Percentiles rank a stretch among this genome's conserved stretches.
Conservation (phyloP, 2,329 filamentous ascomycete genomes). For the Colletotrichum nymphaeae region DNA sequence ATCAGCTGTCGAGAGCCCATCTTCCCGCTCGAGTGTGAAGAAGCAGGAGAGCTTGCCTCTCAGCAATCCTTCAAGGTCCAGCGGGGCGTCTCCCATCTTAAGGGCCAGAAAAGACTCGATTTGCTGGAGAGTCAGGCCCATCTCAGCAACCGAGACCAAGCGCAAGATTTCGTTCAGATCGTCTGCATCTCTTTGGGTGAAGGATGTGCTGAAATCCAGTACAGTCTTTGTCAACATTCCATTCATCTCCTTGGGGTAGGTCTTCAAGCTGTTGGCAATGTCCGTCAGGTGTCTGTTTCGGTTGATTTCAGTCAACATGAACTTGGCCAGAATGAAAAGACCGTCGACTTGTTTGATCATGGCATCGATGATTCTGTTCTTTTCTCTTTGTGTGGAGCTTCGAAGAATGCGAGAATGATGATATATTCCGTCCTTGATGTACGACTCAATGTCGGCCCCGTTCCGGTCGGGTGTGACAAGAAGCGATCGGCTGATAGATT, state of each 20-base stretch:
- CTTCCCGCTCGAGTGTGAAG: slow-evolving; percentile 57
- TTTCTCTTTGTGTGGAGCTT: slow-evolving; percentile 45
- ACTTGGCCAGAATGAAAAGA: slow-evolving; percentile 60
- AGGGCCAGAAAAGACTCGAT: slow-evolving; percentile 57
- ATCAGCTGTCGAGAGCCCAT: slow-evolving; percentile 55
- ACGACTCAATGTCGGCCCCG: slow-evolving; percentile 53
- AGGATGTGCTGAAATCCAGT: slow-evolving; percentile 51
- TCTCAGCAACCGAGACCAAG: slow-evolving; percentile 58
- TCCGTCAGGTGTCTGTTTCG: slow-evolving; percentile 57
- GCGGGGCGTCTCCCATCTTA: slow-evolving; percentile 52
- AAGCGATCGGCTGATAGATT: slow-evolving; percentile 46
- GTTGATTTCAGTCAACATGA: slow-evolving; percentile 61
- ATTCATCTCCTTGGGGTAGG: slow-evolving; percentile 57
- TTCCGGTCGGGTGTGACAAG: slow-evolving; percentile 57
- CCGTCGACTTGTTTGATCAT: slow-evolving; percentile 57
- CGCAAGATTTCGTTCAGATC: slow-evolving; percentile 59
- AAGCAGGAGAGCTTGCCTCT: slow-evolving; percentile 59
- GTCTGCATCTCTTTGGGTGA: slow-evolving; percentile 51
- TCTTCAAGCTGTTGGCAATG: slow-evolving; percentile 55
- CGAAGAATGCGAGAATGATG: slow-evolving; percentile 47
- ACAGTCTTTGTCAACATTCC: slow-evolving; percentile 56
- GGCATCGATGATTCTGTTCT: slow-evolving; percentile 50
- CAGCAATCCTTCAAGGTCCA: slow-evolving; percentile 54
- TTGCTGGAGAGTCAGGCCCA: slow-evolving; percentile 55
- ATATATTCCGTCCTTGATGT: slow-evolving; percentile 49